phyloP scores from a whole-genome alignment of 495 filamentous ascomycete species.

The Articulospora tetracladia region DNA sequence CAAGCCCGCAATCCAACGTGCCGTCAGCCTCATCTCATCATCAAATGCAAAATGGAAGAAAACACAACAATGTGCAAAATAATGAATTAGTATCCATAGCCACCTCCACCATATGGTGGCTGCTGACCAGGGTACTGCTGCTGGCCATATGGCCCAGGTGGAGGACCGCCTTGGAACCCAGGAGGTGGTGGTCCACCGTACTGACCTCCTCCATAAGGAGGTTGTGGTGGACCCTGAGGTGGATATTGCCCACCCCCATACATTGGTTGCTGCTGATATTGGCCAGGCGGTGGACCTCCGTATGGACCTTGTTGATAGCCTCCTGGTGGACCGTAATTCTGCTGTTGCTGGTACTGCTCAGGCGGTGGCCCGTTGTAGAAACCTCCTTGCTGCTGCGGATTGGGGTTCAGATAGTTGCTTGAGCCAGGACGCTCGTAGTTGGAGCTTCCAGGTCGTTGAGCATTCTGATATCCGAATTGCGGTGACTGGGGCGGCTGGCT shows the following conservation, averaged over 20 bases:
- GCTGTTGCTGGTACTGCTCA: not conserved
- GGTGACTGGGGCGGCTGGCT: conserved; percentile 12
- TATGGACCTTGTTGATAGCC: conserved; percentile 11
- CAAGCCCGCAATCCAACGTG: no score
- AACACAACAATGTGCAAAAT: not conserved
- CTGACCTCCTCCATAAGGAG: conserved; percentile 2
- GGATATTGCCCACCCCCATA: conserved; percentile 12
- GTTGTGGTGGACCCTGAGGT: conserved; percentile 2
- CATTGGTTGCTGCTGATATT: conserved; percentile 14
- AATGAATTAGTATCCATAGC: not conserved
- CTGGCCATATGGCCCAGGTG: not conserved
- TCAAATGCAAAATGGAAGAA: no score
- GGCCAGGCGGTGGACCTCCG: conserved; percentile 4
- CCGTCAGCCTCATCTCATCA: no score
- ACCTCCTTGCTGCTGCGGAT: conserved; percentile 4
- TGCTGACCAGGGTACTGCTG: not conserved
- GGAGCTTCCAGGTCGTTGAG: conserved; percentile 7
- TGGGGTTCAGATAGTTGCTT: conserved; percentile 14
- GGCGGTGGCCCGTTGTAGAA: conserved; percentile 13
- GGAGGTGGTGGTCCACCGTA: not conserved
- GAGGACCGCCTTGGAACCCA: not conserved
- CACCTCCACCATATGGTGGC: conserved; percentile 3
- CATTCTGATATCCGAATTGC: conserved; percentile 25
- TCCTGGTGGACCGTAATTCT: conserved; percentile 4
- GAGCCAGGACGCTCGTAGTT: conserved; percentile 11